Conservation (phyloP, 495 filamentous ascomycete genomes). For the Astrocystis sublimbata region DNA sequence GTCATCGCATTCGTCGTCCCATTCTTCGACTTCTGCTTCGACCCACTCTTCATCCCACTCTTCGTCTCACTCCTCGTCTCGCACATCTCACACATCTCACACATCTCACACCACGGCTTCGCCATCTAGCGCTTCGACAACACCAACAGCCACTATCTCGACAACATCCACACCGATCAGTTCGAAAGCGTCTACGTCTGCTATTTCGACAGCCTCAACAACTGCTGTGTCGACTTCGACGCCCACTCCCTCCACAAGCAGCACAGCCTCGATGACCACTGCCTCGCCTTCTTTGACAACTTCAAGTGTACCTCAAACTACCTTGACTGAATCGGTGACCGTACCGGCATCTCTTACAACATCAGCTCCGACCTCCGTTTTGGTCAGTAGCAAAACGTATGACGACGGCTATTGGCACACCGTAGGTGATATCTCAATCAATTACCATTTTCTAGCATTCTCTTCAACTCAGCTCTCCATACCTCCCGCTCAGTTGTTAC, state of each 20-base stretch:
- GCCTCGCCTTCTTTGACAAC: conserved; percentile 13
- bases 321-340: conserved; percentile 2
- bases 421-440: background rate
- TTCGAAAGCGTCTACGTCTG: too few relatives aligned
- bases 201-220: conserved; percentile 4
- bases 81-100: conserved; percentile 8
- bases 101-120: conserved; percentile 11
- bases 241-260: conserved; percentile 6
- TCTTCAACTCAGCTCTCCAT: background rate
- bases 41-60: conserved; percentile 4
- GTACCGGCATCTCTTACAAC: conserved; percentile 14
- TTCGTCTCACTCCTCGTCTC: conserved; percentile 1
- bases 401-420: conserved; percentile 44
- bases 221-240: conserved; percentile 1
- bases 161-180: background rate
- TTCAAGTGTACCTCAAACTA: conserved; percentile 12
- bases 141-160: background rate
- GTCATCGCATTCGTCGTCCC: background rate
- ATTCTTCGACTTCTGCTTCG: conserved; percentile 17
- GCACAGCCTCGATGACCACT: conserved; percentile 2
- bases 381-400: conserved; percentile 26
- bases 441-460: background rate
- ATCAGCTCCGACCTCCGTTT: conserved; percentile 20
- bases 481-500: background rate
- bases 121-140: conserved; percentile 5